Evolutionary conservation across 2,329 filamentous ascomycete species (phyloP).

Genomic region (Pestalotiopsis sp.): DNA sequence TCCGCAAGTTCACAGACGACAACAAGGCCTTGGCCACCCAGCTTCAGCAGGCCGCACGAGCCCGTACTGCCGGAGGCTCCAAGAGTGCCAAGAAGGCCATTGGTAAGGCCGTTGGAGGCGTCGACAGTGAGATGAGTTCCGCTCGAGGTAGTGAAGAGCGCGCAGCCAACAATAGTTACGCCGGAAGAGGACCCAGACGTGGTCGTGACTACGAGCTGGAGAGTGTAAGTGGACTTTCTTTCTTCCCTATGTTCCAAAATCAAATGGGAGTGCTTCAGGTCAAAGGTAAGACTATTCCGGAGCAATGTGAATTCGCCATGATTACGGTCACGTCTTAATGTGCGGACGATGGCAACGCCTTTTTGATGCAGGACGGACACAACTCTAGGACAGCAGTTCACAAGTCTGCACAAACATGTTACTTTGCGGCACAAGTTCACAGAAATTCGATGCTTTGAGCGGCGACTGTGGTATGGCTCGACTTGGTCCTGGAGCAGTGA

Average conservation of each 20-base stretch:
- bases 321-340: not conserved
- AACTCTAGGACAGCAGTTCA: too few relatives aligned
- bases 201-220: conserved; percentile 82
- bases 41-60: conserved; percentile 58
- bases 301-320: not conserved
- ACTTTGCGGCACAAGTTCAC: too few relatives aligned
- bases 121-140: conserved; percentile 63
- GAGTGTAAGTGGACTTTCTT: conserved; percentile 59
- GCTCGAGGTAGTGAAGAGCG: conserved; percentile 79
- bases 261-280: conserved; percentile 6
- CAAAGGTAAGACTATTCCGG: not conserved
- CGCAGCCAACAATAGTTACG: conserved; percentile 61
- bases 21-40: conserved; percentile 86
- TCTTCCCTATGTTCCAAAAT: conserved; percentile 13
- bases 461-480: too few relatives aligned
- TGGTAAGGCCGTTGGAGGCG: conserved; percentile 43
- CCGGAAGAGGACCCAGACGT: conserved; percentile 70
- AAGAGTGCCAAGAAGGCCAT: conserved; percentile 50
- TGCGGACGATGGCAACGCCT: not conserved
- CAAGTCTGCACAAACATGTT: too few relatives aligned
- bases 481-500: too few relatives aligned
- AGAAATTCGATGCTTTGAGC: too few relatives aligned
- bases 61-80: conserved; percentile 30
- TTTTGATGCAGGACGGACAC: too few relatives aligned
- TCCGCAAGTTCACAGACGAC: conserved; percentile 92